phyloP scores from a whole-genome alignment of 2,329 filamentous ascomycete species.

The Aspergillus sp. region DNA sequence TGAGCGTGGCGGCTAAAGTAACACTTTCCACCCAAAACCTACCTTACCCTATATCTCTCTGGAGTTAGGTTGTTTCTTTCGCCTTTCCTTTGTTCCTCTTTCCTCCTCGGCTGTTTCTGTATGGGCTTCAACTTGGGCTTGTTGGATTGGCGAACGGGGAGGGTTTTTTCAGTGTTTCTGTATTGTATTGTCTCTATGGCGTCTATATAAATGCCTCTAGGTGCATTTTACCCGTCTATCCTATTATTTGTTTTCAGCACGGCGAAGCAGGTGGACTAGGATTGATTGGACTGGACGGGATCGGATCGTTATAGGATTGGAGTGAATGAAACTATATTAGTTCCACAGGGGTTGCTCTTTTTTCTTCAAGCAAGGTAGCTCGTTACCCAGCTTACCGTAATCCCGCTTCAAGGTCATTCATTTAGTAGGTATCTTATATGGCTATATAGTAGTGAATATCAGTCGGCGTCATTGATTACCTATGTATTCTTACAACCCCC shows the following conservation, averaged over 20 bases:
- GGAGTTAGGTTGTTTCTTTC: background rate
- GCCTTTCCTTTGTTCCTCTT: background rate
- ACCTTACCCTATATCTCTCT: background rate
- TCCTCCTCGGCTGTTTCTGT: background rate
- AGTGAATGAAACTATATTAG: background rate
- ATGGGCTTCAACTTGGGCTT: background rate
- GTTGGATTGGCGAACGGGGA: background rate
- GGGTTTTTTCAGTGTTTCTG: background rate
- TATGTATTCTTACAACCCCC: no score
- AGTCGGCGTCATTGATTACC: no score
- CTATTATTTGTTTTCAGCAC: background rate
- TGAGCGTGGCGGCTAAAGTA: slow-evolving; percentile 72
- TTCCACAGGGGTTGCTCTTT: background rate
- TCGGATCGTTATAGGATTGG: no score
- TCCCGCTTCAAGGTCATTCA: no score
- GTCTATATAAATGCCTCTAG: background rate
- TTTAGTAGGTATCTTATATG: no score
- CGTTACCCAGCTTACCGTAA: no score
- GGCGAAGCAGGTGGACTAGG: background rate
- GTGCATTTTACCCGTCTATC: background rate
- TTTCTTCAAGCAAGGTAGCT: background rate
- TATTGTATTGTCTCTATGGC: background rate
- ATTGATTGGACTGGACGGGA: background rate
- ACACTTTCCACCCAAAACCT: no score
- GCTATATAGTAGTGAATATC: no score